Evolutionary conservation across 805 yeast species (phyloP), one percentile per base, ranked within the genome.

Genomic region (Zygosaccharomyces kombuchaensis): DNA sequence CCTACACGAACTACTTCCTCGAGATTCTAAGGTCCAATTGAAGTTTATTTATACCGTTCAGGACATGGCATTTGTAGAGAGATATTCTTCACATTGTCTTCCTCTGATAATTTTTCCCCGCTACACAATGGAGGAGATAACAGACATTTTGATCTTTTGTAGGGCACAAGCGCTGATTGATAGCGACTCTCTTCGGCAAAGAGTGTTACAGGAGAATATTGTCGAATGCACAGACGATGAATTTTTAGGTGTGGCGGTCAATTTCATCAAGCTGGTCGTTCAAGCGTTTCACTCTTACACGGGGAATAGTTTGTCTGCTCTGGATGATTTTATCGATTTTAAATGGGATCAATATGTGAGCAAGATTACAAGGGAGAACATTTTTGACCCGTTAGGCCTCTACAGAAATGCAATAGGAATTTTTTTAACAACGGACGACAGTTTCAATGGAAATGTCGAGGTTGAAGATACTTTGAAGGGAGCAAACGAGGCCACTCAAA

Each of bases 261-360:
- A 60, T 42, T 63, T 60, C 38, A 57, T 63, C 39, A 55, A 53
- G 34, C 45, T 63, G 31, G 57, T 63, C 4, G 52, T 59, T 10
- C 66, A 65, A 39, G 48, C 67, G 2, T 62, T 65, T 35, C 58
- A 57, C 43, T 54, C 62, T 17, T 65, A 65, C 44, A 60, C 69
- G 2, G 69, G 69, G 3, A 62, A 61, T 35, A 53, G 63, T 40
- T 36, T 63, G 3, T 40, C 47, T 10, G 57, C 60, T 6, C 43
- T 65, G 27, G 53, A 47, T 39, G 66, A 62, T 34, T 42, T 65
- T 31, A 53, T 63, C 13, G 64, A 58, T 41, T 51, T 57, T 22
- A 65, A 65, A 47, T 65, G 69, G 69, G 51, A 47, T 2, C 21
- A 37, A 1, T 65, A 56, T 42, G 52, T 57, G 7, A 30, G 40